Conservation (phyloP, 768 basidiomycete genomes). For the Psilocybe cyanescens region DNA sequence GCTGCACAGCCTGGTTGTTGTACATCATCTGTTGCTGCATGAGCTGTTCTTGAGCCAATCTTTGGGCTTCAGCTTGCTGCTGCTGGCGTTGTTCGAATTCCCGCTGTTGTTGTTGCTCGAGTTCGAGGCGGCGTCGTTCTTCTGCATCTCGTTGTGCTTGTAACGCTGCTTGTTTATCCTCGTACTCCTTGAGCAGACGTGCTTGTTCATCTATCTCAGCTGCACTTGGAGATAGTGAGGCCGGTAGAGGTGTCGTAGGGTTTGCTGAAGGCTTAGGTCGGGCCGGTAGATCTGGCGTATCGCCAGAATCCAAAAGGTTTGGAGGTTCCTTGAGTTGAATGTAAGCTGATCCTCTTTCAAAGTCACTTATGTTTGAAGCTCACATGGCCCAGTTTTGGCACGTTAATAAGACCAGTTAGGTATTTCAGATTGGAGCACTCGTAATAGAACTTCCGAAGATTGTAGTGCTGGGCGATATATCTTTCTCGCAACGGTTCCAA, state of each 20-base stretch:
- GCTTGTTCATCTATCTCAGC: constrained; percentile 88
- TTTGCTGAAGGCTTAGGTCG: constrained; percentile 66
- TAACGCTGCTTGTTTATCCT: constrained; percentile 92
- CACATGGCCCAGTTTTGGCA: constrained; percentile 94
- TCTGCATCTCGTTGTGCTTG: constrained; percentile 81
- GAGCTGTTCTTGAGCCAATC: constrained; percentile 87
- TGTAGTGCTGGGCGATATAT: constrained; percentile 90
- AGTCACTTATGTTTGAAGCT: constrained; percentile 20
- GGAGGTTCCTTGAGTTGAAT: constrained; percentile 79
- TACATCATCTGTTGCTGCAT: constrained; percentile 84
- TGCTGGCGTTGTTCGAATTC: constrained; percentile 91
- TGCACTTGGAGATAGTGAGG: constrained; percentile 69
- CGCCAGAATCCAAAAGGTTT: constrained; percentile 84
- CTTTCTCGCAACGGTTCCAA: constrained; percentile 88
- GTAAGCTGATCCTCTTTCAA: background rate
- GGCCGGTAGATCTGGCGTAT: constrained; percentile 86
- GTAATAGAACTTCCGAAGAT: constrained; percentile 96
- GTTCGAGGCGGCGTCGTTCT: constrained; percentile 77
- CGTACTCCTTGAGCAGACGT: constrained; percentile 94
- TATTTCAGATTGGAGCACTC: constrained; percentile 99
- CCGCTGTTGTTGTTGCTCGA: constrained; percentile 76
- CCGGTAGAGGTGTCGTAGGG: constrained; percentile 68
- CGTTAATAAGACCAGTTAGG: constrained; percentile 95
- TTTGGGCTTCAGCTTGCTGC: constrained; percentile 86
- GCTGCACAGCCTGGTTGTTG: constrained; percentile 71